A percentile compares a stretch with the other conserved stretches of the same genome.
These are phyloP conservation scores for Malassezia restricta DNA, from an alignment of 1,284 basidiomycete species.

Conservation along the genomic window DNA sequence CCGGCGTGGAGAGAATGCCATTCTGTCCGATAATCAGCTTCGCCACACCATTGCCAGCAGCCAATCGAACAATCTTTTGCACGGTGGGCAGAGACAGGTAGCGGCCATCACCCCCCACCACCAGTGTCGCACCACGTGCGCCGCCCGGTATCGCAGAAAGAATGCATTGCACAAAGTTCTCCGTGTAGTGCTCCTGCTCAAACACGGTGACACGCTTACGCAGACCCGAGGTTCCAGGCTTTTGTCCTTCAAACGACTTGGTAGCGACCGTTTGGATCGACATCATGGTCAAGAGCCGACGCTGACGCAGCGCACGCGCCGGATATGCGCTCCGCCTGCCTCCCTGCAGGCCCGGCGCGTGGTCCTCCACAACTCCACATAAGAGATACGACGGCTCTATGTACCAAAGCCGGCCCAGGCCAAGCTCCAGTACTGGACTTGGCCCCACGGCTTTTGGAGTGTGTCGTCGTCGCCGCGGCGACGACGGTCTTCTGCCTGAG, in stretches of 20 bases:
- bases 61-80: constrained; percentile 79
- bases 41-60: constrained; percentile 60
- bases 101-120: constrained; percentile 92
- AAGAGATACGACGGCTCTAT: constrained; percentile 5
- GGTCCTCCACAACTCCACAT: no score
- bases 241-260: constrained; percentile 44
- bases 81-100: constrained; percentile 81
- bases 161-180: constrained; percentile 94
- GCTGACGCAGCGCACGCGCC: background rate
- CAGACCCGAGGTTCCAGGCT: constrained; percentile 45
- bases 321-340: background rate
- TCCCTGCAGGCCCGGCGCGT: background rate
- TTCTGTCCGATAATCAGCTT: constrained; percentile 53
- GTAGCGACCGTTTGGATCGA: constrained; percentile 26
- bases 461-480: constrained; percentile 3
- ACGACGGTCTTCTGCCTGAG: background rate
- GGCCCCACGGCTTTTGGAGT: constrained; percentile 15
- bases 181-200: constrained; percentile 73
- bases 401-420: constrained; percentile 45
- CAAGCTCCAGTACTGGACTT: constrained; percentile 32
- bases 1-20: constrained; percentile 86
- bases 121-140: constrained; percentile 61
- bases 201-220: constrained; percentile 46
- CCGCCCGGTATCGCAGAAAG: constrained; percentile 77
- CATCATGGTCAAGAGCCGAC: background rate